phyloP scores from a whole-genome alignment of 176 grass and related monocot species.

The Poa annua region DNA sequence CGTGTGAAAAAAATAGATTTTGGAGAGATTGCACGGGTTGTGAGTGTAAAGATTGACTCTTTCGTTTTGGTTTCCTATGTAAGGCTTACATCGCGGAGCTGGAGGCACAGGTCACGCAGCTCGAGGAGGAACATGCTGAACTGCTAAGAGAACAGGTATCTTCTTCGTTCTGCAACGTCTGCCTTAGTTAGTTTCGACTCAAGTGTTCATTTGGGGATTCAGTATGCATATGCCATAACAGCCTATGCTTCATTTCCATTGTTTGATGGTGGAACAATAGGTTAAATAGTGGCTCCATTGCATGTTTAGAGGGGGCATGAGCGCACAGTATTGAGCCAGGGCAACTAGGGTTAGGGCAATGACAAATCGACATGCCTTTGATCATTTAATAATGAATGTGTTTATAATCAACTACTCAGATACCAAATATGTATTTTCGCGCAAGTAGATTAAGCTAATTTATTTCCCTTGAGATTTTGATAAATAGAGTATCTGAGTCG shows the following conservation, averaged over 20 bases:
- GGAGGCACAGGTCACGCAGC: conserved; percentile 77
- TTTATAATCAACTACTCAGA: background rate
- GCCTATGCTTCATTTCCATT: background rate
- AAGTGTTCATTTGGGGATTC: background rate
- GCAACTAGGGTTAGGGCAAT: background rate
- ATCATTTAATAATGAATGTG: background rate
- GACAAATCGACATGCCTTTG: background rate
- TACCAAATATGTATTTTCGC: background rate
- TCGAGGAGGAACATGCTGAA: conserved; percentile 84
- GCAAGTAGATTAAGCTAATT: background rate
- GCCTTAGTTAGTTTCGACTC: background rate
- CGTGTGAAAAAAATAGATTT: too few species aligned
- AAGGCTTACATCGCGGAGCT: conserved; percentile 94
- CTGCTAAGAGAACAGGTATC: conserved; percentile 68
- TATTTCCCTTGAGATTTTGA: background rate
- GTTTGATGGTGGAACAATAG: background rate
- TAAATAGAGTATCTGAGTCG: too few species aligned
- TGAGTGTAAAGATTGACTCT: background rate
- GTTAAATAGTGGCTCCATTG: background rate
- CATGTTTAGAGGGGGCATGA: background rate
- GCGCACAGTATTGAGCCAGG: background rate
- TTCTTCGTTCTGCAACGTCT: background rate
- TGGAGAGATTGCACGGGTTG: too few species aligned
- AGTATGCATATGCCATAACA: background rate
- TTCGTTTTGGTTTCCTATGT: conserved; percentile 22